Conservation (phyloP, 1,284 basidiomycete genomes). For the Ceraceosorus bombacis region DNA sequence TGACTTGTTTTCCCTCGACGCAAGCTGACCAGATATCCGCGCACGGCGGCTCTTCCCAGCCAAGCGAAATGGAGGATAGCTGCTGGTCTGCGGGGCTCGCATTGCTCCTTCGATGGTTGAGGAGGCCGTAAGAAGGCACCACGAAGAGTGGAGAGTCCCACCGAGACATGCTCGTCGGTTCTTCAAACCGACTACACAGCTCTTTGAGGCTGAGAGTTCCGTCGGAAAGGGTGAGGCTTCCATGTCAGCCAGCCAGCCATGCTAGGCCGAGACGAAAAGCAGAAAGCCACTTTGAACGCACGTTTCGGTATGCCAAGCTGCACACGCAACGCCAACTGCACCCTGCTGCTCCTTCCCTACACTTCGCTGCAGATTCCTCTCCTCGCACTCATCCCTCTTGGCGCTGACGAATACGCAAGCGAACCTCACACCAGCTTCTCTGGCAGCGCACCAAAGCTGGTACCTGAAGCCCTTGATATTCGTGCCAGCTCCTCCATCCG, state of each 20-base stretch:
- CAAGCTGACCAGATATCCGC: constrained; percentile 73
- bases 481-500: constrained; percentile 69
- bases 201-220: constrained; percentile 66
- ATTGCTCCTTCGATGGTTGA: background rate
- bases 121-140: constrained; percentile 47
- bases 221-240: no score
- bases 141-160: constrained; percentile 96
- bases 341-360: constrained; percentile 46
- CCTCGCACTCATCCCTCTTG: constrained; percentile 59
- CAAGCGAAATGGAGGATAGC: background rate
- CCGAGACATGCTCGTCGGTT: constrained; percentile 89
- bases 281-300: no score
- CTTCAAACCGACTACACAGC: constrained; percentile 80
- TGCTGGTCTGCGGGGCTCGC: background rate
- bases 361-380: constrained; percentile 63
- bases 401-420: constrained; percentile 6
- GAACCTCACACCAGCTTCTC: constrained; percentile 75
- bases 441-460: constrained; percentile 90
- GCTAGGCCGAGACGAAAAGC: background rate
- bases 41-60: constrained; percentile 51
- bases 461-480: constrained; percentile 95
- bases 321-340: no score
- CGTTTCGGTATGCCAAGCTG: no score
- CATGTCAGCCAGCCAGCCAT: no score
- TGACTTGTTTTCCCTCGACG: constrained; percentile 69